These are phyloP conservation scores for Neofusicoccum laricinum DNA, from an alignment of 2,329 filamentous ascomycete species.

Conservation along the genomic window DNA sequence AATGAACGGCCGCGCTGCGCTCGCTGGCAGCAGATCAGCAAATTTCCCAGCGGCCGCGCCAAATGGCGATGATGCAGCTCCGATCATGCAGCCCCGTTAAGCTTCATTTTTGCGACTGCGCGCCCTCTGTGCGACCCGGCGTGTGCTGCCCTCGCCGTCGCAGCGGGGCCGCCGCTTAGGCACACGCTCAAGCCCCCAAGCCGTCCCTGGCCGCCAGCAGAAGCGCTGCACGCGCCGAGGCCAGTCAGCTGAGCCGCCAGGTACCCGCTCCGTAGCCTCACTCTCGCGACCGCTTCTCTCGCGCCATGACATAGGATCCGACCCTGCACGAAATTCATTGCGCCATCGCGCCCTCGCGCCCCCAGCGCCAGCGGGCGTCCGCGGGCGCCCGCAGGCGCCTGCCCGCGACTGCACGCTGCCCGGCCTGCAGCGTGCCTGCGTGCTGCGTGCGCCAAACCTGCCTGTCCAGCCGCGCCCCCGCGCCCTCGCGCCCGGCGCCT, in stretches of 20 bases:
- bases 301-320: constrained; percentile 7
- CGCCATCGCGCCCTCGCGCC: constrained; percentile 1
- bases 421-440: not conserved
- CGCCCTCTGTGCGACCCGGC: constrained; percentile 13
- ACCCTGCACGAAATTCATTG: constrained; percentile 4
- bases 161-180: constrained; percentile 4
- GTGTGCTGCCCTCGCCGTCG: constrained; percentile 7
- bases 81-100: constrained; percentile 15
- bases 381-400: not conserved
- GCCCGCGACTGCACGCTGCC: not conserved
- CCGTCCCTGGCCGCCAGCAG: not conserved
- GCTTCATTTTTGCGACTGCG: constrained; percentile 14
- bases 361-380: not conserved
- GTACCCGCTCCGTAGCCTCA: not conserved
- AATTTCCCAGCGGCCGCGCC: constrained; percentile 15
- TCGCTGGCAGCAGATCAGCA: constrained; percentile 16
- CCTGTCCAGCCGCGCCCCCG: not conserved
- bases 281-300: not conserved
- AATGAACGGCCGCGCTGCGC: constrained; percentile 12
- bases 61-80: constrained; percentile 15
- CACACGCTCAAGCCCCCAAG: not conserved
- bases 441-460: not conserved
- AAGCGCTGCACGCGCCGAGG: constrained; percentile 4
- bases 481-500: not conserved
- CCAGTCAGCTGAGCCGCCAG: constrained; percentile 9